Evolutionary conservation across 176 grass and related monocot species (phyloP).

Genomic region (Dendrocalamus sinicus): DNA sequence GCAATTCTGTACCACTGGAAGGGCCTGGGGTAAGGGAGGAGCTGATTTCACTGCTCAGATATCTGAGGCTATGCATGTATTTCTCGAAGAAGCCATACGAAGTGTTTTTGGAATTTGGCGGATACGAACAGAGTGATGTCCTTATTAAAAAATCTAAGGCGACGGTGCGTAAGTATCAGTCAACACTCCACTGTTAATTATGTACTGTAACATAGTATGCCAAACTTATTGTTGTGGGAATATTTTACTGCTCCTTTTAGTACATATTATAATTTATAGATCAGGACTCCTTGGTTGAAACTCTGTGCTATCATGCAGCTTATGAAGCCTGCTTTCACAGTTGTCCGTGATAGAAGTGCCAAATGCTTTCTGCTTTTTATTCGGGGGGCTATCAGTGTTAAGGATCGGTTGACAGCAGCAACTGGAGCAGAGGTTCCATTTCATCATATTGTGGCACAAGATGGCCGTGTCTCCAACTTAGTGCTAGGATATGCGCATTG

Average conservation of each 20-base stretch:
- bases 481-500: constrained; percentile 70
- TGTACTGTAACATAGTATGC: background rate
- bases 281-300: constrained; percentile 32
- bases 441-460: constrained; percentile 58
- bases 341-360: constrained; percentile 65
- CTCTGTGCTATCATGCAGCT: constrained; percentile 59
- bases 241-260: background rate
- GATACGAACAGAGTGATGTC: constrained; percentile 59
- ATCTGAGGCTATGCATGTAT: constrained; percentile 78
- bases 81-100: constrained; percentile 91
- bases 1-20: constrained; percentile 61
- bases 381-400: constrained; percentile 84
- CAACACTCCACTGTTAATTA: constrained; percentile 36
- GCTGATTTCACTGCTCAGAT: constrained; percentile 63
- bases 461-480: constrained; percentile 50
- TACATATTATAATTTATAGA: constrained; percentile 17
- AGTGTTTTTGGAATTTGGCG: constrained; percentile 78
- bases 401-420: constrained; percentile 85
- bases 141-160: constrained; percentile 85
- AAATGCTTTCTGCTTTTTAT: constrained; percentile 92
- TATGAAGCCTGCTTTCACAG: constrained; percentile 84
- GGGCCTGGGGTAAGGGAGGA: constrained; percentile 55
- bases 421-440: constrained; percentile 75
- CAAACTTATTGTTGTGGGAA: background rate
- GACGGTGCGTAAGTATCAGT: constrained; percentile 96